These are phyloP conservation scores for Chlorella sp. DNA, from an alignment of 139 green algal genomes.

Conservation along the genomic window DNA sequence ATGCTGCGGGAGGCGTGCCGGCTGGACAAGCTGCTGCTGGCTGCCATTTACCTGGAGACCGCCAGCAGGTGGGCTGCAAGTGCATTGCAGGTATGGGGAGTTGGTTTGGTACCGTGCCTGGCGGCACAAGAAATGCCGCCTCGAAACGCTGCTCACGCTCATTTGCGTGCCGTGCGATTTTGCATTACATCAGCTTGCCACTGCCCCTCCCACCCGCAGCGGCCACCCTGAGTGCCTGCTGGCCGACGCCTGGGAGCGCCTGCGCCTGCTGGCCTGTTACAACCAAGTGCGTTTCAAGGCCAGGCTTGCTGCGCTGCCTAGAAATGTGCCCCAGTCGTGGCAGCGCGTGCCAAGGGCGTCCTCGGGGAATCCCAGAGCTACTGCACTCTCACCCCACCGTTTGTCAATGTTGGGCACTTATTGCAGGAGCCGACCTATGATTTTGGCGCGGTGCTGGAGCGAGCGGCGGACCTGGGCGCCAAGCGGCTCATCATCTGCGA, in stretches of 20 bases:
- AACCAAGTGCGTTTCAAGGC: slow-evolving; percentile 7
- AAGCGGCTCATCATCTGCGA: slow-evolving; percentile 58
- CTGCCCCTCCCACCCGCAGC: no score
- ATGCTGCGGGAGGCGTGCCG: slow-evolving; percentile 57
- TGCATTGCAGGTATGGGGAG: background rate
- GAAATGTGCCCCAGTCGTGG: no score
- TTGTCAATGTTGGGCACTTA: no score
- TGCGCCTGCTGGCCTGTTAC: slow-evolving; percentile 49
- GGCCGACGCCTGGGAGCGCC: slow-evolving; percentile 7
- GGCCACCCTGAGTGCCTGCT: slow-evolving; percentile 44
- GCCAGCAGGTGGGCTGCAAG: slow-evolving; percentile 9
- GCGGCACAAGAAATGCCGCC: no score
- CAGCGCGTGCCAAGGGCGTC: no score
- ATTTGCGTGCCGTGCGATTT: no score
- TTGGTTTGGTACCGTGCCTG: no score
- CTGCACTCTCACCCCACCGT: no score
- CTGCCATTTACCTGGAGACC: slow-evolving; percentile 70
- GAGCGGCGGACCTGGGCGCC: slow-evolving; percentile 37
- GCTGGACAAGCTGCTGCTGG: slow-evolving; percentile 74
- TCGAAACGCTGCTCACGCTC: no score
- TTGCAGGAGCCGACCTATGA: slow-evolving; percentile 35
- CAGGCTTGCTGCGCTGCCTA: no score
- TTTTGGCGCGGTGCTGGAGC: slow-evolving; percentile 34
- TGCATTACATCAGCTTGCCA: no score
- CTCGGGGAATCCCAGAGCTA: no score